phyloP scores from a whole-genome alignment of 345 rosid species.

The Rhizophora apiculata region DNA sequence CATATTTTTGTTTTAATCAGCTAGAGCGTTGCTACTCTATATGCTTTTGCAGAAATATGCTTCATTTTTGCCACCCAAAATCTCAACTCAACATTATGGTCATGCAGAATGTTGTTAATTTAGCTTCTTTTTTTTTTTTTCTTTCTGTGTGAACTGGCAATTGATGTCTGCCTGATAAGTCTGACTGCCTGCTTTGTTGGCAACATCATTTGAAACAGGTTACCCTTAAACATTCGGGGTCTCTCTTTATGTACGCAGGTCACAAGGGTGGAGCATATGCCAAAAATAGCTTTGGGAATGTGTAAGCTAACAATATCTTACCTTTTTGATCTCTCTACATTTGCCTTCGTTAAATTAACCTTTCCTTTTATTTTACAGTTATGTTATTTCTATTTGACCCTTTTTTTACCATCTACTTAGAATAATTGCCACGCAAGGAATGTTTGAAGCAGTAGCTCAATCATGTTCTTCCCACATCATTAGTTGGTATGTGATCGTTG shows the following conservation, averaged over 20 bases:
- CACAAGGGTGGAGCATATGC: constrained; percentile 95
- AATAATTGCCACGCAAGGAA: neutral
- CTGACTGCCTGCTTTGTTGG: constrained; percentile 14
- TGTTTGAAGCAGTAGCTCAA: neutral
- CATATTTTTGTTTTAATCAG: too few relatives aligned
- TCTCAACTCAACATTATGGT: too few relatives aligned
- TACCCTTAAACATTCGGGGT: constrained; percentile 93
- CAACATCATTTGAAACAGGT: constrained; percentile 50
- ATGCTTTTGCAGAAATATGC: too few relatives aligned
- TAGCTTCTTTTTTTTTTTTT: constrained; percentile 6
- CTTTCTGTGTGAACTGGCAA: neutral
- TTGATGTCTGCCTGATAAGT: constrained; percentile 4
- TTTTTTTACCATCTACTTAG: neutral
- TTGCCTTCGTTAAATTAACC: neutral
- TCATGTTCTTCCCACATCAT: neutral
- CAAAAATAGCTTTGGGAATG: constrained; percentile 94
- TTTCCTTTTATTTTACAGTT: neutral
- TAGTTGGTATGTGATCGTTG: neutral
- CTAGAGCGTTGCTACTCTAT: too few relatives aligned
- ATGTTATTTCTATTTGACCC: neutral
- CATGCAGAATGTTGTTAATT: neutral
- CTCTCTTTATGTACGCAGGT: constrained; percentile 98
- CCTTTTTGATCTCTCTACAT: neutral
- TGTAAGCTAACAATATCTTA: constrained; percentile 43
- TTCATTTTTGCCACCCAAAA: too few relatives aligned